Base-by-base conservation (phyloP, 352 stramenopile species). In the Elongisporangium prolatum region DNA sequence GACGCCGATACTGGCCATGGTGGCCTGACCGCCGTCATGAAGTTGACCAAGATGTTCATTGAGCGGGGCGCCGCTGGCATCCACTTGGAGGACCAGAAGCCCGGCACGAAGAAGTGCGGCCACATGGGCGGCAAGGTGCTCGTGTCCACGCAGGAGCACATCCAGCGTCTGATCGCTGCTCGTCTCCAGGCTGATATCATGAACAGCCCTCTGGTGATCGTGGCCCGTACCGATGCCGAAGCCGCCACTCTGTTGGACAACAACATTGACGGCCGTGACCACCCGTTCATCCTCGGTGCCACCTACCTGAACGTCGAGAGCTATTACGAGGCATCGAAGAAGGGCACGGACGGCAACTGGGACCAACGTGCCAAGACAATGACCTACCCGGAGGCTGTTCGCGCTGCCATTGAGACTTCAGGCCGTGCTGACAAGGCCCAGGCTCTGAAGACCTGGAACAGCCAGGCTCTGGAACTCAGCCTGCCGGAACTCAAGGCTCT, bases 51-150 rank as follows among this genome's bases (percentile, higher is more conserved):
- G 79, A 95, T 99, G 71, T 98, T 99, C 74, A 93, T 99, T 55
- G 96, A 99, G 69, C 91, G 93, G 56, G 97, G 97, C 18, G 97
- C 96, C n/a, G 89, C 96, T 5, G 97, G 96, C 55, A 96, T 99
- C 57, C 97, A 99, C 83, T 93, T 99, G 56, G 97, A 99, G 75
- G 97, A 99, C 80, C 97, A 99, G 80, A 98, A 98, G 74, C 94
- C 96, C 6, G 96, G 97, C 64, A 99, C 96, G 1, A 99, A 99
- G 78, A 99, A 99, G 76, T 99, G 97, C 70, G 97, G 97, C 44
- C 97, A 99, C 81, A 99, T 99, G 96, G 95, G 96, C 25, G 96
- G 96, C 52, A 99, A 98, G 77, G 96, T 99, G 51, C 83, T 99
- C 11, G 96, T 99, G 20, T 96, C 93, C 20, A 97, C 97, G 13